Base-by-base conservation (phyloP, 352 stramenopile species). In the Bremia lactucae region DNA sequence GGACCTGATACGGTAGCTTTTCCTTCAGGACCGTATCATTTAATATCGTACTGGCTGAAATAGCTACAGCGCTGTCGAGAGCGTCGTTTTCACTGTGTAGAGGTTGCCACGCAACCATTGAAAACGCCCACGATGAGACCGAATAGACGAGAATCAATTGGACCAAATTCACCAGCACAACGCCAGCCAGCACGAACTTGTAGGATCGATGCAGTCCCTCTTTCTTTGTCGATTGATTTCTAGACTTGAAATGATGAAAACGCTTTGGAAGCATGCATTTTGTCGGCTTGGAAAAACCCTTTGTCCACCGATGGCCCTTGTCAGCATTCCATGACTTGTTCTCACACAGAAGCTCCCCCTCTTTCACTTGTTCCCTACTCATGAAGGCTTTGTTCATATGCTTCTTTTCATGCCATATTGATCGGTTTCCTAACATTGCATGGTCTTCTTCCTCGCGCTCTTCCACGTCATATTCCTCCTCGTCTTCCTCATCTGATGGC, bases 211-310 rank as follows among this genome's bases (percentile, higher is more conserved):
- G 44, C 9, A 47, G 45, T 20, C 21, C 39, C 26, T 57, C 50
- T 24, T 72, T 34, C 19, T 35, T 43, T 2, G 36, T 45, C 13
- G 65, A 21, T 19, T 37, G 47, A 26, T 45, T 53, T 26, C 52
- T 60, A 3, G 44, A 55, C 19, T 81, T 63, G 0, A 55, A 59
- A 10, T 61, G 45, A n/a, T n/a, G n/a, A n/a, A n/a, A n/a, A n/a
- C n/a, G n/a, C n/a, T n/a, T n/a, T n/a, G n/a, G n/a, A n/a, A n/a
- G n/a, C n/a, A n/a, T n/a, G 67, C 9, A 33, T 42, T 10, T 43
- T 40, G 29, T 71, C 52, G n/a, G 31, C 42, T 3, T 52, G 16
- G 16, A 25, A 24, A 18, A 68, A 73, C 19, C 31, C 33, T 10
- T 63, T 52, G 19, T 59, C 48, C 50, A 46, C 16, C 42, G 41